These are phyloP conservation scores for Hemisphaericaspora xylofermentans DNA, from an alignment of 1,139 yeast genomes.

Conservation along the genomic window DNA sequence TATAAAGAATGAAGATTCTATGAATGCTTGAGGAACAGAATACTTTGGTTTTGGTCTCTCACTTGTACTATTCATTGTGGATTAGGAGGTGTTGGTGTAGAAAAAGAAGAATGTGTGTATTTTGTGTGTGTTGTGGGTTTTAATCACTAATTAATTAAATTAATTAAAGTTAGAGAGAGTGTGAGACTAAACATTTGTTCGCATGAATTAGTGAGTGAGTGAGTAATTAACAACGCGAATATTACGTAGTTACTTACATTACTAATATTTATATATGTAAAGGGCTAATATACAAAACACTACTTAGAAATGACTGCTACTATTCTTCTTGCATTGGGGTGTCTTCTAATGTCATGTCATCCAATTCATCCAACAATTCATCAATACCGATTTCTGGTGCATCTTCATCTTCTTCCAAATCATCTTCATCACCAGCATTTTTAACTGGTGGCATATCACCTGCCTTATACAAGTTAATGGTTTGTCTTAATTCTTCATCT, in stretches of 20 bases:
- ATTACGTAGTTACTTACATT: neutral
- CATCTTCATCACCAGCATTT: conserved; percentile 35
- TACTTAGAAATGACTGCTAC: neutral
- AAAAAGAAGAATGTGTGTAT: too few relatives aligned
- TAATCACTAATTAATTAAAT: too few relatives aligned
- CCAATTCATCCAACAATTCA: conserved; percentile 86
- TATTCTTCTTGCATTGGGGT: conserved; percentile 24
- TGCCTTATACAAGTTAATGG: conserved; percentile 83
- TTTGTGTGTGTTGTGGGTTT: too few relatives aligned
- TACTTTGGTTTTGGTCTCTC: conserved; percentile 31
- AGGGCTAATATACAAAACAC: neutral
- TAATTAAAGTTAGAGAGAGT: too few relatives aligned
- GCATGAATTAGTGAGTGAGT: neutral
- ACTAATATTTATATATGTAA: neutral
- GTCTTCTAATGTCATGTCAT: conserved; percentile 81
- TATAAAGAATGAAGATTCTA: conserved; percentile 84
- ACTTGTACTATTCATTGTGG: neutral
- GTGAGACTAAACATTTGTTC: neutral
- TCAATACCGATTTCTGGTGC: conserved; percentile 78
- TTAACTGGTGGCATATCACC: conserved; percentile 23
- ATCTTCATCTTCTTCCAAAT: conserved; percentile 53
- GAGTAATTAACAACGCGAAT: neutral
- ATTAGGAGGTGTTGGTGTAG: neutral
- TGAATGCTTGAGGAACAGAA: conserved; percentile 65
- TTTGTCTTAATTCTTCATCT: conserved; percentile 90